phyloP scores from a whole-genome alignment of 2,329 filamentous ascomycete species.

The Aureobasidium sp. region DNA sequence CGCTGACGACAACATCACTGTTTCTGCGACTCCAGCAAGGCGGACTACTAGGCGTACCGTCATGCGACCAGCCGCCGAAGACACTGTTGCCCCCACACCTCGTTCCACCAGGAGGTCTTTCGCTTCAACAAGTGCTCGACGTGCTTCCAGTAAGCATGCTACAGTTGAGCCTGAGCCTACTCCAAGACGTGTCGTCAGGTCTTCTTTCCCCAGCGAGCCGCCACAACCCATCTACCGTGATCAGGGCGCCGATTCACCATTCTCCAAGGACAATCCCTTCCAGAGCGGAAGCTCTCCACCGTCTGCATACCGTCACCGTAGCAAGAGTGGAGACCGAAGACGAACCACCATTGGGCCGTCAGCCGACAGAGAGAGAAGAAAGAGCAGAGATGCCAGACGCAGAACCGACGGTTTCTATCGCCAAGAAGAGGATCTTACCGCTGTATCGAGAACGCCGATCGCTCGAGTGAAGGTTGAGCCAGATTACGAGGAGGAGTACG shows the following conservation, averaged over 20 bases:
- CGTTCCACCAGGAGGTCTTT: slow-evolving; percentile 20
- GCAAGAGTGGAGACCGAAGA: slow-evolving; percentile 37
- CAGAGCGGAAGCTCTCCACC: slow-evolving; percentile 72
- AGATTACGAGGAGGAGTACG: slow-evolving; percentile 20
- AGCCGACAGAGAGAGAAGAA: slow-evolving; percentile 31
- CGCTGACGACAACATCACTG: slow-evolving; percentile 45
- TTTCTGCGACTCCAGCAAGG: slow-evolving; percentile 31
- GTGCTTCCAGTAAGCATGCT: slow-evolving; percentile 36
- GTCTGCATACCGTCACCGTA: slow-evolving; percentile 23
- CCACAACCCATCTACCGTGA: slow-evolving; percentile 18
- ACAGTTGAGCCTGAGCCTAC: slow-evolving; percentile 35
- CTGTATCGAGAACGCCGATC: slow-evolving; percentile 50
- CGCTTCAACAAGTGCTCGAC: slow-evolving; percentile 24
- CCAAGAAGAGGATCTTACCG: slow-evolving; percentile 45
- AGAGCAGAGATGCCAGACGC: slow-evolving; percentile 34
- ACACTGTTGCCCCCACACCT: slow-evolving; percentile 30
- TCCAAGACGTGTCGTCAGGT: slow-evolving; percentile 24
- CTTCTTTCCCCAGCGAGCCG: slow-evolving; percentile 15
- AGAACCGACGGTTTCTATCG: slow-evolving; percentile 33
- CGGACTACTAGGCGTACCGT: slow-evolving; percentile 20
- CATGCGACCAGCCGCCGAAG: slow-evolving; percentile 35
- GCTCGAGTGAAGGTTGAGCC: slow-evolving; percentile 28
- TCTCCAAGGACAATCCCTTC: slow-evolving; percentile 87
- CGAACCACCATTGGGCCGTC: slow-evolving; percentile 42
- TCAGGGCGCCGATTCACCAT: slow-evolving; percentile 50